phyloP scores from a whole-genome alignment of 202 grass and related monocot species.

The Musa balbisiana region DNA sequence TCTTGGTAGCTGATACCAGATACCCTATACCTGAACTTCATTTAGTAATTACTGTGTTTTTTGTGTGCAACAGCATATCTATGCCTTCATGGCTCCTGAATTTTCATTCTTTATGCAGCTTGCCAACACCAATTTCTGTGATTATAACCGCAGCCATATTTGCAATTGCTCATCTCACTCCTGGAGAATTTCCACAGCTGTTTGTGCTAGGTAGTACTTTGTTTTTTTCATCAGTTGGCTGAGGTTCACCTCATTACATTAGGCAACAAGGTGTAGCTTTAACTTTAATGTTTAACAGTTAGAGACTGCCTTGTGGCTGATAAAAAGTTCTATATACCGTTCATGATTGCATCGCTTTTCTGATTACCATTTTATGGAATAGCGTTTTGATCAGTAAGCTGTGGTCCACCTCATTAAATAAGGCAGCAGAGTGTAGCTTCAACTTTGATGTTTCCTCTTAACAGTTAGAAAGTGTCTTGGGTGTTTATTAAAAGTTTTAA shows the following conservation, averaged over 20 bases:
- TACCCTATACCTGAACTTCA: neutral
- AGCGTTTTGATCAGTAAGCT: neutral
- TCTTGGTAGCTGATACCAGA: neutral
- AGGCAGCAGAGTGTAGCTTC: neutral
- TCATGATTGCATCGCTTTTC: neutral
- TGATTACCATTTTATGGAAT: neutral
- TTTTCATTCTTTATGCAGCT: slow-evolving; percentile 38
- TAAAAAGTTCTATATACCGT: neutral
- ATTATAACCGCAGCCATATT: slow-evolving; percentile 73
- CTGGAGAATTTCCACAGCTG: slow-evolving; percentile 79
- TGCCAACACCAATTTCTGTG: slow-evolving; percentile 73
- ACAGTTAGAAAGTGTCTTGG: neutral
- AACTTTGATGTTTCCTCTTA: neutral
- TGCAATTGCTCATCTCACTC: slow-evolving; percentile 78
- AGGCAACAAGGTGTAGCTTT: neutral
- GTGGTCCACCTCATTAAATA: neutral
- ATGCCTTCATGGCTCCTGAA: slow-evolving; percentile 4
- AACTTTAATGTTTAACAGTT: neutral
- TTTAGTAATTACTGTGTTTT: neutral
- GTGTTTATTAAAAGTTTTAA: neutral
- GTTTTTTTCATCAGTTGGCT: neutral
- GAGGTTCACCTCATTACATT: neutral
- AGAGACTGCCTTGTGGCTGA: neutral
- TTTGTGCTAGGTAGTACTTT: slow-evolving; percentile 65
- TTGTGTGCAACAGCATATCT: slow-evolving; percentile 1